phyloP scores from a whole-genome alignment of 495 filamentous ascomycete genomes.

The Hypoxylon fragiforme region DNA sequence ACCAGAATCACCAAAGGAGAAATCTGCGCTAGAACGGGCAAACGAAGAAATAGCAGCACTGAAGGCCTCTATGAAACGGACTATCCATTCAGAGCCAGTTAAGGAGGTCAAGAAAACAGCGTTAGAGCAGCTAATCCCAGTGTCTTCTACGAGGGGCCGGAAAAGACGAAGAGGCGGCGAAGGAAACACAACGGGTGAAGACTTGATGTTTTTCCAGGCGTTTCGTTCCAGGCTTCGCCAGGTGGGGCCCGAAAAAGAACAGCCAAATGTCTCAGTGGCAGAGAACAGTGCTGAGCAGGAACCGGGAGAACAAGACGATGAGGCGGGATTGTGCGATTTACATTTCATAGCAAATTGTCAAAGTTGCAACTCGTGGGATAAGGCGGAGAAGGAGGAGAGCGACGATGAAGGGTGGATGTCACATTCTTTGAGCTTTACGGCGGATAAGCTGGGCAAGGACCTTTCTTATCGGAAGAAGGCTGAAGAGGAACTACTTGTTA shows the following conservation, averaged over 20 bases:
- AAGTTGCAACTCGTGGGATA: constrained; percentile 82
- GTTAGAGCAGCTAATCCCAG: constrained; percentile 77
- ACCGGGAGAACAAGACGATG: constrained; percentile 59
- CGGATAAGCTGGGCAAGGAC: constrained; percentile 90
- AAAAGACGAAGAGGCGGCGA: constrained; percentile 67
- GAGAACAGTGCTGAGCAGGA: constrained; percentile 40
- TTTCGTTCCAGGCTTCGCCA: constrained; percentile 79
- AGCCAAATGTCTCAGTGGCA: constrained; percentile 28
- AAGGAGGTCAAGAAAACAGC: constrained; percentile 61
- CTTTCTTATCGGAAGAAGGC: constrained; percentile 86
- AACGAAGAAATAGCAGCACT: constrained; percentile 90
- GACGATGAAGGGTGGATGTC: constrained; percentile 68
- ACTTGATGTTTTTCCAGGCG: constrained; percentile 69
- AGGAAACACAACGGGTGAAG: constrained; percentile 47
- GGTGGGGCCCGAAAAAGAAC: constrained; percentile 53
- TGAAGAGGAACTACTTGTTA: constrained; percentile 87
- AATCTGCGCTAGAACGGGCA: constrained; percentile 73
- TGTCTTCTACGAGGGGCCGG: constrained; percentile 76
- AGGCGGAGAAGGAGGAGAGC: constrained; percentile 59
- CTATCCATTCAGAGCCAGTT: constrained; percentile 59
- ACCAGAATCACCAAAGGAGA: constrained; percentile 53
- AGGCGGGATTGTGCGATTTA: constrained; percentile 77
- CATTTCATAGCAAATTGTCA: constrained; percentile 94
- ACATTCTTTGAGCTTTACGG: constrained; percentile 81
- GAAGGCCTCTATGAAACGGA: constrained; percentile 91